phyloP scores from a whole-genome alignment of 352 stramenopile genomes.

The Phytopythium kandeliae region DNA sequence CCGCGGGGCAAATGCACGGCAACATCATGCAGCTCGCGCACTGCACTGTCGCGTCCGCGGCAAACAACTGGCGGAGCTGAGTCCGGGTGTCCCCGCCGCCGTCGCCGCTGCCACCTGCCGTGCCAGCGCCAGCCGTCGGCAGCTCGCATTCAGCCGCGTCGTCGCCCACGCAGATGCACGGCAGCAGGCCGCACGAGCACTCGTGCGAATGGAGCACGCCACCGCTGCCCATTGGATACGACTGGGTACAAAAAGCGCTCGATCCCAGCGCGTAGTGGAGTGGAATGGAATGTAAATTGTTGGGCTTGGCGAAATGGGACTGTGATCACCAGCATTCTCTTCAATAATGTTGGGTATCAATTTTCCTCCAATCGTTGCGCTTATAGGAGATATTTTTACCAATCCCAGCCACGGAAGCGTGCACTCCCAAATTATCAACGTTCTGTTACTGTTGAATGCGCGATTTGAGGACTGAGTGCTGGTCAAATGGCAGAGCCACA shows the following conservation, averaged over 20 bases:
- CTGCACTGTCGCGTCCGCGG: constrained; percentile 43
- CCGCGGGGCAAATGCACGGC: constrained; percentile 66
- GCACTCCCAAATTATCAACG: too few relatives aligned
- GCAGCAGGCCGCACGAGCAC: constrained; percentile 61
- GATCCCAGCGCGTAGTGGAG: too few relatives aligned
- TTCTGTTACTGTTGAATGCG: too few relatives aligned
- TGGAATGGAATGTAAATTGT: too few relatives aligned
- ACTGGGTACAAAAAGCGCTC: constrained; percentile 1
- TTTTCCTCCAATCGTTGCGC: too few relatives aligned
- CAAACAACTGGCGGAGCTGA: constrained; percentile 50
- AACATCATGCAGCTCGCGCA: constrained; percentile 75
- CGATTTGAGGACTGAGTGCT: too few relatives aligned
- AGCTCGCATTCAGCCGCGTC: constrained; percentile 23
- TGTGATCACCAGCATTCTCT: too few relatives aligned
- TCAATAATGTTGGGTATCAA: too few relatives aligned
- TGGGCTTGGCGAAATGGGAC: too few relatives aligned
- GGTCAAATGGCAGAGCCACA: too few relatives aligned
- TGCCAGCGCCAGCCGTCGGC: constrained; percentile 4
- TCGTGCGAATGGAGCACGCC: not conserved
- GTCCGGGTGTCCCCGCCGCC: constrained; percentile 10
- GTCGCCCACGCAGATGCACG: constrained; percentile 60
- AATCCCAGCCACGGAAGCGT: too few relatives aligned
- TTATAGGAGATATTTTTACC: too few relatives aligned
- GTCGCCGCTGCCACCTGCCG: not conserved
- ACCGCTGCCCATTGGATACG: constrained; percentile 5